Evolutionary conservation across 2,329 filamentous ascomycete species (phyloP).

Genomic region (Pseudocercospora macadamiae): DNA sequence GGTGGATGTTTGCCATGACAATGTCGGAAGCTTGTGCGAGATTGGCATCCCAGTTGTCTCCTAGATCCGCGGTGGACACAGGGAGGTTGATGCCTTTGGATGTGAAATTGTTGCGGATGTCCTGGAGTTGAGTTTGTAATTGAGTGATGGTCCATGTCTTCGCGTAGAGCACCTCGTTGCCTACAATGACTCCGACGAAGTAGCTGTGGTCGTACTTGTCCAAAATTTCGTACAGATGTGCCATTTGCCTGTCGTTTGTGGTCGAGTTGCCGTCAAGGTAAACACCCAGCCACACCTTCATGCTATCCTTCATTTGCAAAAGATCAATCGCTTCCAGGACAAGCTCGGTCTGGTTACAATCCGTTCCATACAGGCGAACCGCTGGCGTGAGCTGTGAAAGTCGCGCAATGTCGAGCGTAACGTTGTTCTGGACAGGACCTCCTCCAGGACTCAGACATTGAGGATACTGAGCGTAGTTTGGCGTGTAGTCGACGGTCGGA

Average conservation of each 20-base stretch:
- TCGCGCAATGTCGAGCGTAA: constrained; percentile 88
- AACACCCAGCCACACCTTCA: constrained; percentile 93
- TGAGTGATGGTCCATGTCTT: constrained; percentile 67
- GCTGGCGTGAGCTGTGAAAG: constrained; percentile 87
- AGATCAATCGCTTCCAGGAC: constrained; percentile 78
- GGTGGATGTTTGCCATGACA: constrained; percentile 96
- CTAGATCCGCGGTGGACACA: constrained; percentile 85
- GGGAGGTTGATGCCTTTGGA: constrained; percentile 68
- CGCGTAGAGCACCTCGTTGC: constrained; percentile 66
- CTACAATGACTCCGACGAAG: constrained; percentile 65
- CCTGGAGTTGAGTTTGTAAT: constrained; percentile 66
- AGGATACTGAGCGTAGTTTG: constrained; percentile 87
- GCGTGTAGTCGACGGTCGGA: constrained; percentile 93
- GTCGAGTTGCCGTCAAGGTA: constrained; percentile 85
- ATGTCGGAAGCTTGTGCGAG: constrained; percentile 76
- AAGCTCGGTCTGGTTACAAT: constrained; percentile 98
- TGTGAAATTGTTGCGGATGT: constrained; percentile 74
- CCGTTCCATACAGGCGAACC: constrained; percentile 87
- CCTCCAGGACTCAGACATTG: constrained; percentile 67
- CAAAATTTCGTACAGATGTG: constrained; percentile 82
- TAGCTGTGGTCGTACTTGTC: constrained; percentile 60
- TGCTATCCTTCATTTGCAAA: constrained; percentile 67
- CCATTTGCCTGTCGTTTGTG: constrained; percentile 79
- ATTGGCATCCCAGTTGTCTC: constrained; percentile 77
- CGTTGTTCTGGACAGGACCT: constrained; percentile 88